Evolutionary conservation across 805 yeast genomes (phyloP), one percentile per base, ranked within the genome.

Genomic region (Pichia gijzeniarum): DNA sequence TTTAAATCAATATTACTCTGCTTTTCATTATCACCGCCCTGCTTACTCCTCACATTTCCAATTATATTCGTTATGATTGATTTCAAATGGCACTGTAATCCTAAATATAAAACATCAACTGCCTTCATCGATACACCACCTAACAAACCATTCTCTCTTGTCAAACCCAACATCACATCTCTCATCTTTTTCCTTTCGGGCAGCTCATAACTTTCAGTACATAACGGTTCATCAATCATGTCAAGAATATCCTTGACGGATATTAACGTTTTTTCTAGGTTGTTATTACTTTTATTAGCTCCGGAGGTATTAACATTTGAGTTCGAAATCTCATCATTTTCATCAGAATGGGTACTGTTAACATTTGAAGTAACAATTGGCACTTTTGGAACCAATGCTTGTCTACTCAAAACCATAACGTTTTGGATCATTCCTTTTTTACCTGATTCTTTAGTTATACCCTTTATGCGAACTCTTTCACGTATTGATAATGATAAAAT

Each of bases 231-330:
- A 53, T 85, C 88, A 45, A 87, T 76, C 3, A 93, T 95, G 57
- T 83, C 89, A 44, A 83, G 74, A 16, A 93, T 86, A 59, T 93
- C 98, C 62, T 90, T 96, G 19, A 95, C 87, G 91, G 96, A 89
- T 54, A 83, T 83, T 27, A 80, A 74, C 30, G 86, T 74, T 53
- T 76, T 77, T 16, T 59, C 63, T 13, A 54, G 31, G 43, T 46
- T 43, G 32, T 44, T 42, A 21, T 21, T 38, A 27, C 20, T 27
- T 25, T 37, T 33, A 31, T 41, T 38, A n/a, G 38, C 6, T 3
- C 2, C 13, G 27, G 41, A n/a, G 30, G 28, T 32, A 30, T 7
- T 30, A 12, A 13, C 13, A 7, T 8, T 27, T 12, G 13, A 16
- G 7, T 12, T 27, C n/a, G 16, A 16, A 10, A n/a, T 10, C n/a